phyloP scores from a whole-genome alignment of 805 yeast species.

The Torulaspora microellipsoides region DNA sequence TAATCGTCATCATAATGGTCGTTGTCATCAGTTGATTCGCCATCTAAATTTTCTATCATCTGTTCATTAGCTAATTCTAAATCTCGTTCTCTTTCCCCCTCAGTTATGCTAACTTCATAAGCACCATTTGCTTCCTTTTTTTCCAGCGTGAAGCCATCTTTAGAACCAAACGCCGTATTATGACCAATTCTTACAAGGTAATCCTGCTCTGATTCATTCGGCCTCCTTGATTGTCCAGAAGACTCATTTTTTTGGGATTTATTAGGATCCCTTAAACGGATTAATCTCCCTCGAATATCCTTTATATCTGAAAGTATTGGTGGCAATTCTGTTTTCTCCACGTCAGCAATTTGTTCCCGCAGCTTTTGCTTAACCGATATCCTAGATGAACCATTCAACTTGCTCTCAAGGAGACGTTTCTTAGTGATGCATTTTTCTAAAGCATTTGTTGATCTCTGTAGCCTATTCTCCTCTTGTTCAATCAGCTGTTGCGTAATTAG shows the following conservation, averaged over 20 bases:
- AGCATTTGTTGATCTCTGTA: constrained; percentile 59
- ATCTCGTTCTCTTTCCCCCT: constrained; percentile 2
- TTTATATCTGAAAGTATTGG: constrained; percentile 55
- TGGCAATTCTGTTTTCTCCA: constrained; percentile 47
- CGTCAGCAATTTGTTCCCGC: constrained; percentile 48
- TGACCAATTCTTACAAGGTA: constrained; percentile 84
- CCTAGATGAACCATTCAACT: constrained; percentile 51
- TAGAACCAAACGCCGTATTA: constrained; percentile 85
- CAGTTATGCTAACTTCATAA: constrained; percentile 3
- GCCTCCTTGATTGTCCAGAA: constrained; percentile 36
- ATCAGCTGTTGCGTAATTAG: constrained; percentile 57
- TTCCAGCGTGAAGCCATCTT: constrained; percentile 46
- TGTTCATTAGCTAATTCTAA: constrained; percentile 21
- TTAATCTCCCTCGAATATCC: constrained; percentile 53
- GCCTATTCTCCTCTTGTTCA: constrained; percentile 69
- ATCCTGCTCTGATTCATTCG: constrained; percentile 77
- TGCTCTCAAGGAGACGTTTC: constrained; percentile 44
- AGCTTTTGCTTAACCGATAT: constrained; percentile 59
- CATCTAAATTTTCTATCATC: constrained; percentile 20
- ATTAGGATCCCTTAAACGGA: constrained; percentile 24
- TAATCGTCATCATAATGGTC: constrained; percentile 22
- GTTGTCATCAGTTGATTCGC: constrained; percentile 25
- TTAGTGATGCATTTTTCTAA: constrained; percentile 42
- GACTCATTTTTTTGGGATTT: constrained; percentile 8
- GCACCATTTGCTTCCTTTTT: constrained; percentile 31